Evolutionary conservation across 768 basidiomycete species (phyloP).

Genomic region (Collybia nuda): DNA sequence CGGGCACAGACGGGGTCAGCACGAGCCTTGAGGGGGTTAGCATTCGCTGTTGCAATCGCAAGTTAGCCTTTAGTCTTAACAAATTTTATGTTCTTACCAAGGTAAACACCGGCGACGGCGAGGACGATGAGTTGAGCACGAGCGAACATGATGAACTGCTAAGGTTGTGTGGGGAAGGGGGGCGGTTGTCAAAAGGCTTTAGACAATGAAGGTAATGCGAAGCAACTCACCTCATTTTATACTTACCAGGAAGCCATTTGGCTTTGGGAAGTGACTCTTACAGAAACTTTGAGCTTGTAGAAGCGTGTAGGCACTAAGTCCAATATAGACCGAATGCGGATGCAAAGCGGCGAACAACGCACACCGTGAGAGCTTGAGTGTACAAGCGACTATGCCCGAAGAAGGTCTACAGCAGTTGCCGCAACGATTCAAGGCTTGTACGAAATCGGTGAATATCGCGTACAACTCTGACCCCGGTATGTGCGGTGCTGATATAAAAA

Average conservation of each 20-base stretch:
- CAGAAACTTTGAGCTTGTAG: too few species aligned
- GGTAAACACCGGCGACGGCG: slow-evolving; percentile 7
- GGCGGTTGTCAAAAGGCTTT: slow-evolving; percentile 10
- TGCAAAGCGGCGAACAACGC: too few species aligned
- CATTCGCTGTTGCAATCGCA: neutral
- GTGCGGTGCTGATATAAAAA: too few species aligned
- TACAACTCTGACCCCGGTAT: too few species aligned
- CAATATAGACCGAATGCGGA: too few species aligned
- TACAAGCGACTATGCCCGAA: too few species aligned
- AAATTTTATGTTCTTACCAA: slow-evolving; percentile 4
- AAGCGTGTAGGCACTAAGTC: too few species aligned
- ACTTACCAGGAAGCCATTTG: neutral
- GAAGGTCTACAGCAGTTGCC: too few species aligned
- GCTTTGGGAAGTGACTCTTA: too few species aligned
- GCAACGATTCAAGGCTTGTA: too few species aligned
- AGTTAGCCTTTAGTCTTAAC: neutral
- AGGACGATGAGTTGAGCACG: slow-evolving; percentile 6
- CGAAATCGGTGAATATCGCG: too few species aligned
- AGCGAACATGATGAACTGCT: slow-evolving; percentile 10
- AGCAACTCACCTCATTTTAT: neutral
- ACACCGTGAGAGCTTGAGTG: too few species aligned
- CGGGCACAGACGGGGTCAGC: slow-evolving; percentile 38
- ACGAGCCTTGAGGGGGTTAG: slow-evolving; percentile 5
- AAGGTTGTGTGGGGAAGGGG: neutral
- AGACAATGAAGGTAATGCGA: slow-evolving; percentile 2